Percentiles rank a stretch among this genome's conserved stretches.
Evolutionary conservation across 306 rosid species (phyloP).

Genomic region (Quercus rubra): DNA sequence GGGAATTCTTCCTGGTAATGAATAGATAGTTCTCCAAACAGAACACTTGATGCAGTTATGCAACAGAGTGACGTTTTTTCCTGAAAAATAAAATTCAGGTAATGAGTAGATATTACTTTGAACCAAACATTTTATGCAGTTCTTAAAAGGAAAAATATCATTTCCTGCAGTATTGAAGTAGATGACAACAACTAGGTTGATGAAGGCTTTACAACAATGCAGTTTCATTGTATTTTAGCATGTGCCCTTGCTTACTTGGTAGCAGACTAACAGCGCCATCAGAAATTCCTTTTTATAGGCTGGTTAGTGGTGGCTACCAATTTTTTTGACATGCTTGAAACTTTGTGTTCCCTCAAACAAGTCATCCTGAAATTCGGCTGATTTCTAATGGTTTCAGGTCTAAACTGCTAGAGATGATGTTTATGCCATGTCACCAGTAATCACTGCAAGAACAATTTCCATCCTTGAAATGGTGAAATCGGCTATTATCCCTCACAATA

Average conservation of each 20-base stretch:
- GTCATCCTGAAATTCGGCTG: neutral
- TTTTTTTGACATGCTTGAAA: neutral
- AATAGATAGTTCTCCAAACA: neutral
- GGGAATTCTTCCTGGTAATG: neutral
- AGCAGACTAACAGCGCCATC: neutral
- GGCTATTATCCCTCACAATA: slow-evolving; percentile 72
- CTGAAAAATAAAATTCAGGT: too few species aligned
- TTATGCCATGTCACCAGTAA: slow-evolving; percentile 49
- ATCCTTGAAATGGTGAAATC: slow-evolving; percentile 80
- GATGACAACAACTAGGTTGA: neutral
- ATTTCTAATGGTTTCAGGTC: neutral
- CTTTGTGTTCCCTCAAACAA: neutral
- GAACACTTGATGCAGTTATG: neutral
- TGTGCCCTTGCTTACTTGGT: neutral
- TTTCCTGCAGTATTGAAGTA: neutral
- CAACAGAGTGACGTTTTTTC: too few species aligned
- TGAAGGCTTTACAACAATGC: neutral
- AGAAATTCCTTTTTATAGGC: neutral
- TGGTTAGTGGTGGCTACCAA: neutral
- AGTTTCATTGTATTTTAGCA: neutral
- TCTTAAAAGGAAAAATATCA: neutral
- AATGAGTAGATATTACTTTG: too few species aligned
- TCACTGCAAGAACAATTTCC: slow-evolving; percentile 67
- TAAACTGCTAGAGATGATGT: neutral
- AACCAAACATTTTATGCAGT: too few species aligned